Base-by-base conservation (phyloP, 495 filamentous ascomycete species). In the Penicillium egyptiacum region DNA sequence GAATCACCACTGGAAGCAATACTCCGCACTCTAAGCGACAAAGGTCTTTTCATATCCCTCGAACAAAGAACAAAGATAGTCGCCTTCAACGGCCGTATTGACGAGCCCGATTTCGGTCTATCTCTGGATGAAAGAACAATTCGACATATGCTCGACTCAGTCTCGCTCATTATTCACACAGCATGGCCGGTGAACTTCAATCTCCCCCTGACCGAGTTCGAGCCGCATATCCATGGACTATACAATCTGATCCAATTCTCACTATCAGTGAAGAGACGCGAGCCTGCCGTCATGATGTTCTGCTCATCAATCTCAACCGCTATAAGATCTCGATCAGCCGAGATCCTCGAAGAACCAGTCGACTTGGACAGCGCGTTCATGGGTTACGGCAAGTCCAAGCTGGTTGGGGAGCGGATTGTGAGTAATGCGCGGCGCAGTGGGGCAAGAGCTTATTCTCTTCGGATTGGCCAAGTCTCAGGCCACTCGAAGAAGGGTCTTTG, bases 101-200 rank as follows among this genome's bases (percentile, higher is more conserved):
- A 74, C 25, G 47, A 71, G 19, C 59, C 71, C 3, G 59, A 72
- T 20, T 70, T 86, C 2, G 82, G 79, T 37, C 65, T 55, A 7
- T 11, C 17, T 4, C 4, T 86, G 6, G 57, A 67, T 17, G 37
- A 64, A 16, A 44, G 58, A 5, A 62, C 64, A 17, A 65, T 75
- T 17, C 43, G 66, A n/a, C 43, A 69, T 22, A 72, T 84, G 56
- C 67, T 67, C 14, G 48, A 70, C 6, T 70, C 70, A 0, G 71
- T 79, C 4, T 79, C 79, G 3, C 68, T 77, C 31, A 77, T 85
- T 42, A 78, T 85, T 50, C 82, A 85, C 59, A 75, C 74, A 16
- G 81, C 83, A 9, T 86, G 83, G 82, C 76, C 82, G 10, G 79
- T 84, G 17, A 81, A 84, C 61, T 83, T 83, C 75, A 79, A 81